A percentile compares a stretch with the other conserved stretches of the same genome.
These are phyloP conservation scores for Leptosphaerulina australis DNA, from an alignment of 2,329 filamentous ascomycete species.

Conservation along the genomic window DNA sequence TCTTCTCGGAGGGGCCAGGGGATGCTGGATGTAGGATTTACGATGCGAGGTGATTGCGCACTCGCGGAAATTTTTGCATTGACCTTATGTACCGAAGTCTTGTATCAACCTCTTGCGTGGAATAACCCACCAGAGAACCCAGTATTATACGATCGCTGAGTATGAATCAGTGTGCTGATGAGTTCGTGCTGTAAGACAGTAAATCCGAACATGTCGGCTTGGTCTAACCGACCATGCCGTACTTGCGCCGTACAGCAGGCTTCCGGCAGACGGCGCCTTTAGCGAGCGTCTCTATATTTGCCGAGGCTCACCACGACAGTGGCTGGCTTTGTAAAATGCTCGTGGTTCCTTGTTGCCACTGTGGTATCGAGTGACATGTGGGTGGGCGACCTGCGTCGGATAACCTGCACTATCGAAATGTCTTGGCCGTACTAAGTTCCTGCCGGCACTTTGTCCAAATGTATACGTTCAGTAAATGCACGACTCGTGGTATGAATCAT, in stretches of 20 bases:
- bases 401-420: conserved; percentile 15
- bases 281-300: conserved; percentile 15
- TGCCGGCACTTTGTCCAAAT: background rate
- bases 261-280: conserved; percentile 8
- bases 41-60: conserved; percentile 9
- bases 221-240: conserved; percentile 1
- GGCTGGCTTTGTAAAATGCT: conserved; percentile 1
- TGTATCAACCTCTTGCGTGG: background rate
- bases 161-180: background rate
- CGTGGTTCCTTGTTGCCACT: too few relatives aligned
- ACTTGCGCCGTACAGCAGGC: conserved; percentile 7
- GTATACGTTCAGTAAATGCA: conserved; percentile 7
- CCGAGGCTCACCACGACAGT: conserved; percentile 3
- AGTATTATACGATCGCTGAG: conserved; percentile 10
- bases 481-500: conserved; percentile 9
- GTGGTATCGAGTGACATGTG: conserved; percentile 13
- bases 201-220: conserved; percentile 7
- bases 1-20: conserved; percentile 2
- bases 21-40: conserved; percentile 13
- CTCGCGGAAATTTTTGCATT: conserved; percentile 5
- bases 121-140: background rate
- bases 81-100: too few relatives aligned
- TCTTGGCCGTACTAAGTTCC: conserved; percentile 12
- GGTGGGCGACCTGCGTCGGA: conserved; percentile 1
- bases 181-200: background rate